Base-by-base conservation (phyloP, 495 filamentous ascomycete species). In the Neurospora sp. region DNA sequence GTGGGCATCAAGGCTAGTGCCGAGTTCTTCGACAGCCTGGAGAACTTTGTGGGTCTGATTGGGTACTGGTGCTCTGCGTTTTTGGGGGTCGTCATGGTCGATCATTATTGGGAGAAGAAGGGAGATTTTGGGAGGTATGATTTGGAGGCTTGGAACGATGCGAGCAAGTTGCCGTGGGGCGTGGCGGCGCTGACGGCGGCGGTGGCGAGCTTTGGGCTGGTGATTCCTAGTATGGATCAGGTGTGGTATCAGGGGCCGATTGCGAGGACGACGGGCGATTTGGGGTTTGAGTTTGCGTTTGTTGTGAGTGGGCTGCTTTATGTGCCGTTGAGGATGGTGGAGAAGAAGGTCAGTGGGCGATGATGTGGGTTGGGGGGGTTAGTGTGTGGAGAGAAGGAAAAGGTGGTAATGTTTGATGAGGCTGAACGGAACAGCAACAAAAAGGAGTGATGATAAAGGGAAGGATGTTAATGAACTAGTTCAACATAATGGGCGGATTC, bases 211-310 rank as follows among this genome's bases (percentile, higher is more conserved):
- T 87, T 84, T 71, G 84, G 71, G 12, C n/a, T 86, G 40, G 84
- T 88, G 9, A 80, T 88, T 11, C 86, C 85, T 10, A 83, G 83
- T 53, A 88, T 89, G 86, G 83, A 79, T 12, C 87, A 88, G 80
- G 83, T 83, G 31, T 88, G 86, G 86, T 89, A 81, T 70, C 82
- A 81, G 10, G 87, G 87, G 0, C 86, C 87, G 1, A 85, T 89
- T 71, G 87, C 87, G 9, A 72, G 81, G 81, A 83, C 75, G 40
- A 85, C 87, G 20, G 87, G 88, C 2, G 88, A 89, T 78, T 84
- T 89, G 72, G 88, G 87, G 16, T 88, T 89, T 73, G 87, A 89
- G 80, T 68, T 88, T 70, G 87, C 86, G 0, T 85, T 89, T 74
- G 82, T 81, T 0, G 77, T 88, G 20, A 83, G 82, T 31, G 81